Conservation (phyloP, 306 rosid genomes). For the Cicer cuneatum region DNA sequence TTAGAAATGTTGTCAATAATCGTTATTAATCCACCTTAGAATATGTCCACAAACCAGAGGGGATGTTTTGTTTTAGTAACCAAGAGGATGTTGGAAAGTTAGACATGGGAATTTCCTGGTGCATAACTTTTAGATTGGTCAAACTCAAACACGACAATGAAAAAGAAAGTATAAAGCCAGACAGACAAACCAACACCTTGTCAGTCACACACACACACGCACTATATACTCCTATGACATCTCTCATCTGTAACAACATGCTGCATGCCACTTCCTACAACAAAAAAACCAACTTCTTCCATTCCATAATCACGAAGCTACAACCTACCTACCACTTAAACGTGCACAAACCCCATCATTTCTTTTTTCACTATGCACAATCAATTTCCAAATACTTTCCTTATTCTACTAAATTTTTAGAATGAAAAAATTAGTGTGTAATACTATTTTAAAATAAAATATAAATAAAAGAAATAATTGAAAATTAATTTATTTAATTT, state of each 20-base stretch:
- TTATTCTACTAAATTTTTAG: too few species aligned
- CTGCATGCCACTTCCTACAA: conserved; percentile 44
- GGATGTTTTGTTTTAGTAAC: conserved; percentile 48
- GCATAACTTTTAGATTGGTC: conserved; percentile 42
- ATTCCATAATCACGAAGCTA: conserved; percentile 41
- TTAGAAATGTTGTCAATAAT: background rate
- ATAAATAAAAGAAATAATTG: too few species aligned
- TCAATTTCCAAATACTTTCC: conserved; percentile 14
- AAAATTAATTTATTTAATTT: too few species aligned
- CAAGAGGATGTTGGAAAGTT: conserved; percentile 53
- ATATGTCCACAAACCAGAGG: too few species aligned
- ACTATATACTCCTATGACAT: conserved; percentile 20
- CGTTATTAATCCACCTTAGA: conserved; percentile 21
- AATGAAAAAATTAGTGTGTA: too few species aligned
- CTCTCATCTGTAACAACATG: conserved; percentile 1
- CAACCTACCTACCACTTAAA: conserved; percentile 35
- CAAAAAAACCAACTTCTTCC: conserved; percentile 12
- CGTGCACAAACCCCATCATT: conserved; percentile 28
- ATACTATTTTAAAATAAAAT: too few species aligned
- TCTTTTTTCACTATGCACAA: conserved; percentile 10
- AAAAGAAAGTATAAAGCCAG: conserved; percentile 49
- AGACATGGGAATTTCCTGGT: conserved; percentile 36
- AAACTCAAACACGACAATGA: conserved; percentile 52
- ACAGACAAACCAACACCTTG: conserved; percentile 67
- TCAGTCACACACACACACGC: conserved; percentile 50